Base-by-base conservation (phyloP, 1,284 basidiomycete genomes). In the Trichosporon sp. region DNA sequence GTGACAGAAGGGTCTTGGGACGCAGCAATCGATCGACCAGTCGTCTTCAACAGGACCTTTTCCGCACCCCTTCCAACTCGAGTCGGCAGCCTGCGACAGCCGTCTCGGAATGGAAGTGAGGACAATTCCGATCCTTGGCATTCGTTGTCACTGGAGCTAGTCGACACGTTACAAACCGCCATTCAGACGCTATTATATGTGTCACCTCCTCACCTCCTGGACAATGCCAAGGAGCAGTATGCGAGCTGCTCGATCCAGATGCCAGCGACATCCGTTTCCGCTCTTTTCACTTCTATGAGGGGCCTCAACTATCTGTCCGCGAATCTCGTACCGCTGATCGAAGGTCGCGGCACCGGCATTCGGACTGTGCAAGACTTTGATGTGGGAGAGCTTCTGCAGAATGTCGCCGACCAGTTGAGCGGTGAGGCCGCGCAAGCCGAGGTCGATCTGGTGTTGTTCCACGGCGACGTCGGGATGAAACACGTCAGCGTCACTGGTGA, bases 151-250 rank as follows among this genome's bases (percentile, higher is more conserved):
- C 80, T 89, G 36, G 92, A 95, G 78, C 84, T 95, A 8, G 91
- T 92, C 8, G 92, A 95, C 78, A 88, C 88, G 4, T 86, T 92
- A 14, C 91, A 94, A 79, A 87, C 88, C 80, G 86, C 91, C 61
- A 89, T 95, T 34, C 92, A 95, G 75, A 94, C 90, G 0, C 84
- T 95, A 68, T 84, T 95, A 2, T 91, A 93, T 73, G 84, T 95
- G 63, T 90, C 90, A 0, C 92, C 92, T 0, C 86, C 89, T 0
- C 92, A 95, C 75, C 81, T 95, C n/a, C 84, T 95, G 33, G 92
- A 95, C 73, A 87, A 89, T n/a, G 88, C 88, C 5, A 93, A 90
- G 76, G 92, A 95, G 75, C 91, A 93, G 74, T 90, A 92, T 73
- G 88, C 92, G 2, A 89, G 90, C 29, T 94, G 90, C 76, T 86